Percentiles rank a stretch among this genome's conserved stretches.
phyloP scores from a whole-genome alignment of 495 filamentous ascomycete genomes.

The Rhypophila decipiens region DNA sequence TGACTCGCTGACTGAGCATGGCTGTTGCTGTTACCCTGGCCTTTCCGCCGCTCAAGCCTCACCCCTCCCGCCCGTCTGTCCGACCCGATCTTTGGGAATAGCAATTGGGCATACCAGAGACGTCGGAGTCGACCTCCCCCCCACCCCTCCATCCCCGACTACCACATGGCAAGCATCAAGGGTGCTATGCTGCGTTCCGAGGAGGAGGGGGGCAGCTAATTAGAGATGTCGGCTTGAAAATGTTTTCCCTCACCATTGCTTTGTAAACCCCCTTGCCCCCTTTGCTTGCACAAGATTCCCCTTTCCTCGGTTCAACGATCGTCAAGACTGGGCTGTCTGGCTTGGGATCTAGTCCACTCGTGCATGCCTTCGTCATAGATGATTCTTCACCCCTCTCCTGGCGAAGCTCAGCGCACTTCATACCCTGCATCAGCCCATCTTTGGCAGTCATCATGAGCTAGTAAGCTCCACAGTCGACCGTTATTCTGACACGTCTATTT shows the following conservation, averaged over 20 bases:
- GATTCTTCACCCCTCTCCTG: slow-evolving; percentile 29
- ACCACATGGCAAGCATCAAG: slow-evolving; percentile 44
- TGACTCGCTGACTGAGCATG: slow-evolving; percentile 29
- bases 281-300: slow-evolving; percentile 2
- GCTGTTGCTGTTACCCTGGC: slow-evolving; percentile 1
- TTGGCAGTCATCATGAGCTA: slow-evolving; percentile 30
- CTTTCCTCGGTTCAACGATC: slow-evolving; percentile 1
- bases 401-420: slow-evolving; percentile 16
- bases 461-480: slow-evolving; percentile 16
- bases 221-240: slow-evolving; percentile 21
- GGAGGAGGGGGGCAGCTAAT: neutral
- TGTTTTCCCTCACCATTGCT: slow-evolving; percentile 13
- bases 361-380: slow-evolving; percentile 24
- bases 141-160: slow-evolving; percentile 26
- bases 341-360: slow-evolving; percentile 9
- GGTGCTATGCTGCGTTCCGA: slow-evolving; percentile 19
- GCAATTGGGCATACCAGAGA: slow-evolving; percentile 14
- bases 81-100: slow-evolving; percentile 18
- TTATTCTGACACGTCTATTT: slow-evolving; percentile 17
- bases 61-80: slow-evolving; percentile 15
- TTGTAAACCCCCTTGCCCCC: slow-evolving; percentile 4
- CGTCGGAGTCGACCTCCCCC: slow-evolving; percentile 18
- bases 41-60: slow-evolving; percentile 12
- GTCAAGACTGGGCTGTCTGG: slow-evolving; percentile 1
- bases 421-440: slow-evolving; percentile 19